These are phyloP conservation scores for Amanita pallidorosea DNA, from an alignment of 768 basidiomycete genomes.

Conservation along the genomic window DNA sequence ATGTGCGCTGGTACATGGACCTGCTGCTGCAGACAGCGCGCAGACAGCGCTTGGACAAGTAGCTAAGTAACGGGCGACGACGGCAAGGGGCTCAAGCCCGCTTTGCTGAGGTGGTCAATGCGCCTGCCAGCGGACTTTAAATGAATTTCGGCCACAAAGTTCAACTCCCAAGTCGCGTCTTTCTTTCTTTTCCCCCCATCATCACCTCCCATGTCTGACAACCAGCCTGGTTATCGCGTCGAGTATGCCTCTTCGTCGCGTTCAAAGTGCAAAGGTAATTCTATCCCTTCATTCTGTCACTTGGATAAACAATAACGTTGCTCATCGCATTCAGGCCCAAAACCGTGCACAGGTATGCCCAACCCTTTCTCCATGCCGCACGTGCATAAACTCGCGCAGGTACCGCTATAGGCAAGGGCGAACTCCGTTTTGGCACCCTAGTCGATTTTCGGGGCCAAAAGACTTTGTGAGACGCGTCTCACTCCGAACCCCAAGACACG, in stretches of 20 bases:
- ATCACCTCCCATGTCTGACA: slow-evolving; percentile 28
- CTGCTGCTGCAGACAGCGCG: too few species aligned
- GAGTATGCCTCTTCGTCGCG: slow-evolving; percentile 63
- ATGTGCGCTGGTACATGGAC: not conserved
- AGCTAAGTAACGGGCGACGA: too few species aligned
- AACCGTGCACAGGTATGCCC: slow-evolving; percentile 58
- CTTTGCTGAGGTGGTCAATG: slow-evolving; percentile 27
- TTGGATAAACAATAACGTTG: not conserved
- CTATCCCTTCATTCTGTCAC: slow-evolving; percentile 7
- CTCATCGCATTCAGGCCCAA: slow-evolving; percentile 42
- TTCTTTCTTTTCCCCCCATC: slow-evolving; percentile 13
- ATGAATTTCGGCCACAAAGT: slow-evolving; percentile 16
- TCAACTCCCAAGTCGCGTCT: slow-evolving; percentile 23
- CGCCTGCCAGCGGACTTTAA: slow-evolving; percentile 37
- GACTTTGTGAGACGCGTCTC: slow-evolving; percentile 40
- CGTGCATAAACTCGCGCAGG: slow-evolving; percentile 27
- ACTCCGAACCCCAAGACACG: not conserved
- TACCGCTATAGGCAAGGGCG: slow-evolving; percentile 61
- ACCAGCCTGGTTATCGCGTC: slow-evolving; percentile 60
- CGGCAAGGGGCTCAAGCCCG: not conserved
- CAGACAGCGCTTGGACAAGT: too few species aligned
- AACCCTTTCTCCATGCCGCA: slow-evolving; percentile 2
- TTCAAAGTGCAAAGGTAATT: slow-evolving; percentile 71
- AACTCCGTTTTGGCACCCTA: slow-evolving; percentile 60
- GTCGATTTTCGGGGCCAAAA: slow-evolving; percentile 67